Conservation (phyloP, 2,329 filamentous ascomycete genomes). For the Aspergillus quadricinctus region DNA sequence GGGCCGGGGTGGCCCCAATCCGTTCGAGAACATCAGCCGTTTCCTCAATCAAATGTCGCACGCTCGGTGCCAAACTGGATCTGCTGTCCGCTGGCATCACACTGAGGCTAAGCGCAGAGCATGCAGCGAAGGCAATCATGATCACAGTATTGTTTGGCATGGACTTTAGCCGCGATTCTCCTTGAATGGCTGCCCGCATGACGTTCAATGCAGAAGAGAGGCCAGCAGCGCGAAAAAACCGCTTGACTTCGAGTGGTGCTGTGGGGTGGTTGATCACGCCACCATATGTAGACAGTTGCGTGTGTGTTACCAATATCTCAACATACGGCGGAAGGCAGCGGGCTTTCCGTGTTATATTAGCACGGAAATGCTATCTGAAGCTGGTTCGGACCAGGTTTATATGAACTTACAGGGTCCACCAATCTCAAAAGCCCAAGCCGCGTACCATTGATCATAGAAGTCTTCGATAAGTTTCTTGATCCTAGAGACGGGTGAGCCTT, state of each 20-base stretch:
- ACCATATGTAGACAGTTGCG: slow-evolving; percentile 68
- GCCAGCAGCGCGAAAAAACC: slow-evolving; percentile 68
- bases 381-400: background rate
- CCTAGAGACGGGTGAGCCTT: slow-evolving; percentile 8
- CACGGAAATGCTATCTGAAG: slow-evolving; percentile 1
- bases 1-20: slow-evolving; percentile 61
- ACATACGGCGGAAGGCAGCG: slow-evolving; percentile 63
- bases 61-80: slow-evolving; percentile 58
- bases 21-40: slow-evolving; percentile 65
- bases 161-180: slow-evolving; percentile 63
- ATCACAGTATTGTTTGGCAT: slow-evolving; percentile 78
- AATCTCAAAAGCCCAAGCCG: slow-evolving; percentile 58
- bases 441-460: slow-evolving; percentile 63
- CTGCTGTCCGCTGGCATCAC: slow-evolving; percentile 53
- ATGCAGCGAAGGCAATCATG: slow-evolving; percentile 73
- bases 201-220: slow-evolving; percentile 71
- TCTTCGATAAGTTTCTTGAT: slow-evolving; percentile 60
- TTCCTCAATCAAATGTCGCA: slow-evolving; percentile 62
- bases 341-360: slow-evolving; percentile 42
- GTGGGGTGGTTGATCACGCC: slow-evolving; percentile 72
- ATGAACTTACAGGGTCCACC: slow-evolving; percentile 46
- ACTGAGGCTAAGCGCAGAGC: slow-evolving; percentile 63
- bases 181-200: slow-evolving; percentile 68
- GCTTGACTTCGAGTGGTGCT: slow-evolving; percentile 64
- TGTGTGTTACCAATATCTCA: slow-evolving; percentile 69